Evolutionary conservation across 2,329 filamentous ascomycete species (phyloP).

Genomic region (Microdochium nivale): DNA sequence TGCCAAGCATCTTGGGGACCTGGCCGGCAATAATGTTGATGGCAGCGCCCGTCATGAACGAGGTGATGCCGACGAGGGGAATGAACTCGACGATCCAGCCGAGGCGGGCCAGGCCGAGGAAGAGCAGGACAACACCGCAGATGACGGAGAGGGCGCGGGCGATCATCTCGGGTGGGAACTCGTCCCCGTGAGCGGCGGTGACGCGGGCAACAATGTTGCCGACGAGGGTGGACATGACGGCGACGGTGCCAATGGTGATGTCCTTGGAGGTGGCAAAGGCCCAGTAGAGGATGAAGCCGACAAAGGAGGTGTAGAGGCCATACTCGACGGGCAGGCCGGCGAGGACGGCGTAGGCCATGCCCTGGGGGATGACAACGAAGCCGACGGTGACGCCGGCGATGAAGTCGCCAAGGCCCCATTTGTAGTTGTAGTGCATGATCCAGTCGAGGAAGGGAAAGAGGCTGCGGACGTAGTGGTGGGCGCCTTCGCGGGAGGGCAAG

Average conservation of each 20-base stretch:
- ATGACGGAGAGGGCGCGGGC: constrained; percentile 74
- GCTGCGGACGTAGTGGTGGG: constrained; percentile 23
- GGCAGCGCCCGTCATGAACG: constrained; percentile 95
- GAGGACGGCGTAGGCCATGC: constrained; percentile 43
- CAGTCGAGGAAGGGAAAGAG: constrained; percentile 41
- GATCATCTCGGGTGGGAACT: constrained; percentile 49
- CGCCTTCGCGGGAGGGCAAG: not conserved
- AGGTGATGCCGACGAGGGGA: constrained; percentile 78
- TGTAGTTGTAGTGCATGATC: constrained; percentile 40
- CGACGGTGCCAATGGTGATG: constrained; percentile 71
- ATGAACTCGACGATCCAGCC: constrained; percentile 94
- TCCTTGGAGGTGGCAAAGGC: constrained; percentile 32
- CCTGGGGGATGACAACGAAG: constrained; percentile 45
- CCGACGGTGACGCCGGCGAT: constrained; percentile 41
- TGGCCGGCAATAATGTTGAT: constrained; percentile 83
- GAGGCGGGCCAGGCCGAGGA: constrained; percentile 68
- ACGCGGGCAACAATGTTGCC: constrained; percentile 31
- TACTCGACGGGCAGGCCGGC: constrained; percentile 39
- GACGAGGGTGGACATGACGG: constrained; percentile 44
- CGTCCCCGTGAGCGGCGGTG: not conserved
- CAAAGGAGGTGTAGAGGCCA: constrained; percentile 32
- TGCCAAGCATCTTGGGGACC: constrained; percentile 72
- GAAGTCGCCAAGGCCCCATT: constrained; percentile 37
- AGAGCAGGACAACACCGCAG: constrained; percentile 65
- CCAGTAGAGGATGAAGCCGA: constrained; percentile 28